A percentile compares a stretch with the other conserved stretches of the same genome.
Conservation (phyloP, 2,329 filamentous ascomycete genomes). For the Apiospora rasikravindrae region DNA sequence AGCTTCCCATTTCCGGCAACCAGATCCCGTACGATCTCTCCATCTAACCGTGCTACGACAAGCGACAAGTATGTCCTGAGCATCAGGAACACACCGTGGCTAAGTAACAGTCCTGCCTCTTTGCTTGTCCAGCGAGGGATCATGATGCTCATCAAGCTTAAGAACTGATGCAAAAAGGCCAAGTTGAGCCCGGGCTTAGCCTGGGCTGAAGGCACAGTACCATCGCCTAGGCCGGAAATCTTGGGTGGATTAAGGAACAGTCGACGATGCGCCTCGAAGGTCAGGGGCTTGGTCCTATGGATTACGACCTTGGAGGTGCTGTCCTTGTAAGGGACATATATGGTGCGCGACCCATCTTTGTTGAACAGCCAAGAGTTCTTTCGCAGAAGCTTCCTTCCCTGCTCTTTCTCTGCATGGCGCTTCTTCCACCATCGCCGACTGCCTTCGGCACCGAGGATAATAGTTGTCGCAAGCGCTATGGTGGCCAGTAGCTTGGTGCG, state of each 20-base stretch:
- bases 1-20: conserved; percentile 91
- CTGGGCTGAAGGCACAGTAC: conserved; percentile 81
- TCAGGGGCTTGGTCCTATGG: conserved; percentile 85
- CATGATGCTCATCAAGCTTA: conserved; percentile 97
- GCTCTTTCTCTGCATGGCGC: conserved; percentile 77
- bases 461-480: conserved; percentile 75
- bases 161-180: conserved; percentile 94
- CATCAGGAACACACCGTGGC: conserved; percentile 88
- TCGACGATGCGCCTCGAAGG: conserved; percentile 93
- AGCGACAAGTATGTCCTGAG: conserved; percentile 92
- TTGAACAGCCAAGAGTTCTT: conserved; percentile 92
- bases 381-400: conserved; percentile 80
- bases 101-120: conserved; percentile 87
- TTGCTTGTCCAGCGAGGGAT: conserved; percentile 95
- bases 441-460: conserved; percentile 80
- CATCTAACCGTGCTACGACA: conserved; percentile 89
- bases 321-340: conserved; percentile 92
- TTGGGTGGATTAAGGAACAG: conserved; percentile 91
- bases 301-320: conserved; percentile 91
- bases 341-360: conserved; percentile 92
- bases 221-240: conserved; percentile 77
- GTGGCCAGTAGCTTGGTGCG: conserved; percentile 77
- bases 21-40: conserved; percentile 93
- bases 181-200: conserved; percentile 94
- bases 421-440: conserved; percentile 78